Evolutionary conservation across 208 protist species (phyloP).

Genomic region (Wallacemonas collosoma): DNA sequence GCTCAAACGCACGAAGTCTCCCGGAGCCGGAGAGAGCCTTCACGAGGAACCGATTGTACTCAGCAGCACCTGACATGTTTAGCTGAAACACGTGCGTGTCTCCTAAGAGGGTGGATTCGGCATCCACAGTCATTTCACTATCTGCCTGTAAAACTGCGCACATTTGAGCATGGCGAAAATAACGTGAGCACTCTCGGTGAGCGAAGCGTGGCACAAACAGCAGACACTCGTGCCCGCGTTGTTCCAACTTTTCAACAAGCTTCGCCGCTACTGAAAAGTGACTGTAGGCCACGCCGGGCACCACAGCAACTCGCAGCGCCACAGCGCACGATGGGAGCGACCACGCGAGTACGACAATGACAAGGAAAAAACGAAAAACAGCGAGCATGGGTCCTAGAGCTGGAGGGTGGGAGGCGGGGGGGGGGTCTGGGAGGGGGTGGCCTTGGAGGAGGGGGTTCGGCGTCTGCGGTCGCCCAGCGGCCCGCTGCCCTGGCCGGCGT

Average conservation of each 20-base stretch:
- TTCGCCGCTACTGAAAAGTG: slow-evolving; percentile 10
- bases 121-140: not conserved
- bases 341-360: not conserved
- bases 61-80: not conserved
- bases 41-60: slow-evolving; percentile 14
- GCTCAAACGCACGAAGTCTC: slow-evolving; percentile 7
- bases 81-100: slow-evolving; percentile 11
- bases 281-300: slow-evolving; percentile 4
- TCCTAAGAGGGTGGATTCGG: not conserved
- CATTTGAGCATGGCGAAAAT: slow-evolving; percentile 4
- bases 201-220: slow-evolving; percentile 11
- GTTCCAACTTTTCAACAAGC: slow-evolving; percentile 5
- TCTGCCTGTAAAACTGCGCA: not conserved
- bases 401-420: too few relatives aligned
- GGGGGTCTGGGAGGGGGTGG: too few relatives aligned
- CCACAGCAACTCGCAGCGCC: slow-evolving; percentile 9
- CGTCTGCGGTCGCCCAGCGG: too few relatives aligned
- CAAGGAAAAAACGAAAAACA: not conserved
- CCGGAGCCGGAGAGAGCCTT: slow-evolving; percentile 2
- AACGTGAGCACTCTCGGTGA: not conserved
- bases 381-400: too few relatives aligned
- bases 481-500: too few relatives aligned
- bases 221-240: not conserved
- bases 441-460: too few relatives aligned
- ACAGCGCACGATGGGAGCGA: not conserved